phyloP scores from a whole-genome alignment of 2,329 filamentous ascomycete genomes.

The Talaromyces sp. region DNA sequence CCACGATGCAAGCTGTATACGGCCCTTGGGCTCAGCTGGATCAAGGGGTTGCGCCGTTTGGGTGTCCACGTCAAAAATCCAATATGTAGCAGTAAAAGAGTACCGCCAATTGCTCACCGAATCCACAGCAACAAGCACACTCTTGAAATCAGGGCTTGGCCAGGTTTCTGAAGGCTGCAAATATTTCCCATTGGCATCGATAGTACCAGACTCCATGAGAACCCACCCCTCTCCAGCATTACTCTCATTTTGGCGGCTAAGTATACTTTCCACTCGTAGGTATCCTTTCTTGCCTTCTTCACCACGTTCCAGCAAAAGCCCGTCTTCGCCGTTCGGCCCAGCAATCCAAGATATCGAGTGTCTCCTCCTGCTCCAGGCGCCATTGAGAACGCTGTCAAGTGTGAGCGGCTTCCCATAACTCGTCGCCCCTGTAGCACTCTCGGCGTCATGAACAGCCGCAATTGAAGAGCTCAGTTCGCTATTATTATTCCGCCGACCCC shows the following conservation, averaged over 20 bases:
- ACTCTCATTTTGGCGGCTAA: conserved; percentile 49
- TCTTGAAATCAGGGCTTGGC: conserved; percentile 80
- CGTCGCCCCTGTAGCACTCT: conserved; percentile 29
- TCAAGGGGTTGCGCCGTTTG: conserved; percentile 76
- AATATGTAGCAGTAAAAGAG: conserved; percentile 82
- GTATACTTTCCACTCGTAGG: conserved; percentile 82
- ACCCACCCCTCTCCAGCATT: conserved; percentile 57
- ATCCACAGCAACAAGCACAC: conserved; percentile 77
- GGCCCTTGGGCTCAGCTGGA: conserved; percentile 59
- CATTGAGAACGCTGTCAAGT: conserved; percentile 40
- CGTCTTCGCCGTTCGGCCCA: conserved; percentile 60
- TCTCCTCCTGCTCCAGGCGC: conserved; percentile 35
- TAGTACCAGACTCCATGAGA: conserved; percentile 67
- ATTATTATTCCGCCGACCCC: conserved; percentile 34
- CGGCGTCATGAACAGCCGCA: conserved; percentile 28
- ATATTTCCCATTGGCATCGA: conserved; percentile 56
- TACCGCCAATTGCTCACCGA: conserved; percentile 79
- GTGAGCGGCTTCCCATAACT: conserved; percentile 42
- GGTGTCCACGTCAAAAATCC: conserved; percentile 82
- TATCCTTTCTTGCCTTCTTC: conserved; percentile 64
- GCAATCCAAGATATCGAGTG: conserved; percentile 48
- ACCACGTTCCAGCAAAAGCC: conserved; percentile 70
- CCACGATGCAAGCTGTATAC: conserved; percentile 83
- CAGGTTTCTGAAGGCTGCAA: conserved; percentile 61
- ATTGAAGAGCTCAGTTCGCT: conserved; percentile 28